These are phyloP conservation scores for Elsinoe batatas DNA, from an alignment of 2,329 filamentous ascomycete species.

Conservation along the genomic window DNA sequence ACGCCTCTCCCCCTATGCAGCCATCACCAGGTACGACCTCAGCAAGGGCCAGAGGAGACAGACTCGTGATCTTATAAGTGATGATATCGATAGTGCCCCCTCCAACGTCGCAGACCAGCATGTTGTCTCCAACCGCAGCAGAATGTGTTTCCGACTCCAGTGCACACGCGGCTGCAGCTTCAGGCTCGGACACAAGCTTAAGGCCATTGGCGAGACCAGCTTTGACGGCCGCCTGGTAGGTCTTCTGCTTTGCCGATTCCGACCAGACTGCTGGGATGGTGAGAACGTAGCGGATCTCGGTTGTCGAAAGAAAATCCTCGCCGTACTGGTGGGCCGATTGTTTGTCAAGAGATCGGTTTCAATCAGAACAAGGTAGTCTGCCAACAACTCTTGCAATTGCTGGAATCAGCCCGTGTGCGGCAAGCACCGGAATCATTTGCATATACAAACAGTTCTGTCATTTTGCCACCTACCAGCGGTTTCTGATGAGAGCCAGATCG, in stretches of 20 bases:
- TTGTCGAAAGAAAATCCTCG: background rate
- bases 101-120: slow-evolving; percentile 51
- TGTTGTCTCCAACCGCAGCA: slow-evolving; percentile 55
- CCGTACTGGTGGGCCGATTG: background rate
- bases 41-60: slow-evolving; percentile 44
- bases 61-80: slow-evolving; percentile 65
- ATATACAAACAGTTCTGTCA: too few relatives aligned
- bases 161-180: slow-evolving; percentile 44
- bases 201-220: slow-evolving; percentile 69
- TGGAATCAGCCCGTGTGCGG: too few relatives aligned
- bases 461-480: too few relatives aligned
- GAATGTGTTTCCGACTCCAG: slow-evolving; percentile 68
- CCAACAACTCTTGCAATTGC: slow-evolving; percentile 21
- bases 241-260: slow-evolving; percentile 73
- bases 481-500: too few relatives aligned
- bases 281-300: background rate
- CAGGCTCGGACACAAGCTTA: slow-evolving; percentile 68
- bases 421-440: too few relatives aligned
- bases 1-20: too few relatives aligned
- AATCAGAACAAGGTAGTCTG: slow-evolving; percentile 20
- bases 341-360: background rate
- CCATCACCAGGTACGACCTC: slow-evolving; percentile 41
- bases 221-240: slow-evolving; percentile 63
- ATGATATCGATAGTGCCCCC: slow-evolving; percentile 70
- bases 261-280: slow-evolving; percentile 45